phyloP scores from a whole-genome alignment of 305 asterid genomes.

The Galium porrigens region DNA sequence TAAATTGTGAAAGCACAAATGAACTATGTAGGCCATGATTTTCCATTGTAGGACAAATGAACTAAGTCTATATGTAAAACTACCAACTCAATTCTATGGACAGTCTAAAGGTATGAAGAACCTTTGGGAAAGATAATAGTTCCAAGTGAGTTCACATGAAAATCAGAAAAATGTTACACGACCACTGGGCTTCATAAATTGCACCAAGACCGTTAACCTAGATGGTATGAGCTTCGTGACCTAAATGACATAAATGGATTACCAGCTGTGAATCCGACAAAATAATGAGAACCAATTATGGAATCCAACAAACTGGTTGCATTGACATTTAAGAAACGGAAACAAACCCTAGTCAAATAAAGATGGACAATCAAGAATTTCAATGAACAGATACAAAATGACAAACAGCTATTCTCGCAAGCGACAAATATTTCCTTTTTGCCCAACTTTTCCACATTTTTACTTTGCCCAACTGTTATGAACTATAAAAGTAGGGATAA shows the following conservation, averaged over 20 bases:
- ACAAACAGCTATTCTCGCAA: slow-evolving; percentile 2
- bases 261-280: not conserved
- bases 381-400: not conserved
- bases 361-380: not conserved
- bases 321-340: not conserved
- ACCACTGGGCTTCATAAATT: not conserved
- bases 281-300: slow-evolving; percentile 5
- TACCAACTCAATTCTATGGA: not conserved
- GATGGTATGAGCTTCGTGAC: not conserved
- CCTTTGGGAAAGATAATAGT: not conserved
- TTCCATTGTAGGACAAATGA: not conserved
- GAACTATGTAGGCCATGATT: not conserved
- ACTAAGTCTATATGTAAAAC: not conserved
- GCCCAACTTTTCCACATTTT: not conserved
- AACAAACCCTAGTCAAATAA: not conserved
- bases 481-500: not conserved
- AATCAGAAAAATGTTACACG: not conserved
- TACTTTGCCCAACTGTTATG: not conserved
- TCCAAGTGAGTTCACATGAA: not conserved
- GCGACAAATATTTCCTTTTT: slow-evolving; percentile 8
- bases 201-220: not conserved
- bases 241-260: not conserved
- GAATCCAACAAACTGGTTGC: not conserved
- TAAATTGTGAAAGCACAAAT: not conserved
- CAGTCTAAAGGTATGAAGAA: not conserved